Percentiles rank a stretch among this genome's conserved stretches.
Evolutionary conservation across 345 rosid genomes (phyloP).

Genomic region (Gynandropsis gynandra): DNA sequence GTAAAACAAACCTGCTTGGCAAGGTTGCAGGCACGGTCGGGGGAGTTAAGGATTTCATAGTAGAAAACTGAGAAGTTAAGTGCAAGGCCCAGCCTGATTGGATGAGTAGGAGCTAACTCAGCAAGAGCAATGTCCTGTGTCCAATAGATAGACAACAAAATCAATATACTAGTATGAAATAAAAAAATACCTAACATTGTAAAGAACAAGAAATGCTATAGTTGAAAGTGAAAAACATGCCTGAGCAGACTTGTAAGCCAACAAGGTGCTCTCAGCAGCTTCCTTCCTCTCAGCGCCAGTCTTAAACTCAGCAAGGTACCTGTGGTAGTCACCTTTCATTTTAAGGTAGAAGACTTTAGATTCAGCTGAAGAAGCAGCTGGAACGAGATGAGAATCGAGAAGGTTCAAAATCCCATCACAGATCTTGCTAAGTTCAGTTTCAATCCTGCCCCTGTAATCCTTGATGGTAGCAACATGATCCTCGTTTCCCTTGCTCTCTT

Average conservation of each 20-base stretch:
- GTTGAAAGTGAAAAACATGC: conserved; percentile 20
- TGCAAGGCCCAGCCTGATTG: conserved; percentile 94
- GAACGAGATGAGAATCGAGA: conserved; percentile 83
- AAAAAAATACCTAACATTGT: background rate
- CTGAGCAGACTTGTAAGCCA: conserved; percentile 99
- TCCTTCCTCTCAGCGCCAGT: conserved; percentile 91
- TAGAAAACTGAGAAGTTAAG: conserved; percentile 98
- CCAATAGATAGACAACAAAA: background rate
- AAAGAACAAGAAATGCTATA: background rate
- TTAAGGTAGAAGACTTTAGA: conserved; percentile 94
- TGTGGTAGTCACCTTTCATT: conserved; percentile 96
- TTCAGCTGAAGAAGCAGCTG: conserved; percentile 79
- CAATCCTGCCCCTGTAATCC: conserved; percentile 85
- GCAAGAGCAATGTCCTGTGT: conserved; percentile 82
- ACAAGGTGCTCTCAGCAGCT: conserved; percentile 92
- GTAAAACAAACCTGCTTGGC: conserved; percentile 68
- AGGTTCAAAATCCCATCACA: conserved; percentile 85
- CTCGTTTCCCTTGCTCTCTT: conserved; percentile 90
- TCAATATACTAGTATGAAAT: background rate
- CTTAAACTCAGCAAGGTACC: conserved; percentile 98
- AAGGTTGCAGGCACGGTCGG: conserved; percentile 94
- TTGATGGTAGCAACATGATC: conserved; percentile 79
- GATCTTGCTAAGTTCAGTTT: conserved; percentile 85
- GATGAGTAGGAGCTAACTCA: conserved; percentile 94
- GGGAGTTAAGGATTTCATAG: conserved; percentile 95